Evolutionary conservation across 2,329 filamentous ascomycete species (phyloP).

Genomic region (Chalaropsis thielavioides): DNA sequence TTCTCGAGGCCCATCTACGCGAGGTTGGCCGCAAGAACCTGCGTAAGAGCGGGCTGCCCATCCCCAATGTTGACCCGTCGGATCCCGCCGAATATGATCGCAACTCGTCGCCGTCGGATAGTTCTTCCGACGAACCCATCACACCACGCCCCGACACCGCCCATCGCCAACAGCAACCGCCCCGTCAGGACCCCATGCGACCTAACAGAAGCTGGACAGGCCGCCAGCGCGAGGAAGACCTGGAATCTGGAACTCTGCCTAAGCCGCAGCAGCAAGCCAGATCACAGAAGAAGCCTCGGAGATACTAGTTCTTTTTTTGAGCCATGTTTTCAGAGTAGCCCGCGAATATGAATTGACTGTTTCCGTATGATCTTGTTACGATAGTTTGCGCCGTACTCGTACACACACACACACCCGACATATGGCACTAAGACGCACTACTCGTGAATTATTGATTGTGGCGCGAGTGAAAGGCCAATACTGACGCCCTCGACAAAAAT

Average conservation of each 20-base stretch:
- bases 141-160: background rate
- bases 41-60: conserved; percentile 31
- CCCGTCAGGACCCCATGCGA: conserved; percentile 1
- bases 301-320: conserved; percentile 1
- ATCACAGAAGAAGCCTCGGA: background rate
- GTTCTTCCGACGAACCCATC: background rate
- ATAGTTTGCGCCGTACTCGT: background rate
- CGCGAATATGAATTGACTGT: background rate
- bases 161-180: conserved; percentile 3
- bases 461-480: too few species aligned
- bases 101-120: background rate
- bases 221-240: background rate
- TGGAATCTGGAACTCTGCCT: background rate
- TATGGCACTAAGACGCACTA: background rate
- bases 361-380: background rate
- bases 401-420: background rate
- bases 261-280: background rate
- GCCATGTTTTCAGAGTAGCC: background rate
- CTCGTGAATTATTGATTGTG: too few species aligned
- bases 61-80: conserved; percentile 37
- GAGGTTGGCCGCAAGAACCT: conserved; percentile 49
- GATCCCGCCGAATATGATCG: conserved; percentile 39
- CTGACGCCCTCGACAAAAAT: background rate
- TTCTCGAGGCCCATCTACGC: conserved; percentile 54
- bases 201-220: conserved; percentile 1